Evolutionary conservation across 73 alveolate genomes (phyloP).

Genomic region (Stentor coeruleus): DNA sequence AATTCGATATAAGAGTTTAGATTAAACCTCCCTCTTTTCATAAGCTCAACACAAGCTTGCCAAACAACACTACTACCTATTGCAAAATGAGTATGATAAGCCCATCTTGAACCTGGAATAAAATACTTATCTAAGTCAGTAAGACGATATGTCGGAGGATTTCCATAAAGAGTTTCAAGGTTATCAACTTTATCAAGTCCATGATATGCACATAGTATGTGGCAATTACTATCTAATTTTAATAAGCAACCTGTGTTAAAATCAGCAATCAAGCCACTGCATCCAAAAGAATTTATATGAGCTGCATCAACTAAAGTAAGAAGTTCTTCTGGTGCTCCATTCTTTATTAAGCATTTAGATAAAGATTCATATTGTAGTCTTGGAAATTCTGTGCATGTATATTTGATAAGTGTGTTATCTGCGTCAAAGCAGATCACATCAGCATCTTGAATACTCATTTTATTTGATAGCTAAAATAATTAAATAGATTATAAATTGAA

Average conservation of each 20-base stretch:
- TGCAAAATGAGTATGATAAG: not conserved
- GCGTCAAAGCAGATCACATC: constrained; percentile 26
- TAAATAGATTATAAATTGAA: too few species aligned
- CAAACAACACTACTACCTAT: not conserved
- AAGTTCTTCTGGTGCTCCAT: not conserved
- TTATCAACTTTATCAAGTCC: not conserved
- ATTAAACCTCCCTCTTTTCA: not conserved
- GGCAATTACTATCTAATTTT: not conserved
- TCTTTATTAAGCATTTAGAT: not conserved
- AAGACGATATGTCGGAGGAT: not conserved
- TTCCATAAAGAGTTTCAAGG: not conserved
- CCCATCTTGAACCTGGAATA: not conserved
- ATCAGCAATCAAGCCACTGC: not conserved
- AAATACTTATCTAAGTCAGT: not conserved
- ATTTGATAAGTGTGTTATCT: constrained; percentile 11
- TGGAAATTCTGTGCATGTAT: not conserved
- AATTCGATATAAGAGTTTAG: not conserved
- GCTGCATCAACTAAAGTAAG: not conserved
- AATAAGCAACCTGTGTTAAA: not conserved
- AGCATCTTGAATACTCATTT: not conserved
- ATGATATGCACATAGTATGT: not conserved
- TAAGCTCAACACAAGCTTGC: not conserved
- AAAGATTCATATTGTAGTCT: constrained; percentile 10
- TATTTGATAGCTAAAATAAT: too few species aligned
- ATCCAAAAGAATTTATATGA: not conserved